phyloP scores from a whole-genome alignment of 441 rosid genomes.

The Gossypium davidsonii region DNA sequence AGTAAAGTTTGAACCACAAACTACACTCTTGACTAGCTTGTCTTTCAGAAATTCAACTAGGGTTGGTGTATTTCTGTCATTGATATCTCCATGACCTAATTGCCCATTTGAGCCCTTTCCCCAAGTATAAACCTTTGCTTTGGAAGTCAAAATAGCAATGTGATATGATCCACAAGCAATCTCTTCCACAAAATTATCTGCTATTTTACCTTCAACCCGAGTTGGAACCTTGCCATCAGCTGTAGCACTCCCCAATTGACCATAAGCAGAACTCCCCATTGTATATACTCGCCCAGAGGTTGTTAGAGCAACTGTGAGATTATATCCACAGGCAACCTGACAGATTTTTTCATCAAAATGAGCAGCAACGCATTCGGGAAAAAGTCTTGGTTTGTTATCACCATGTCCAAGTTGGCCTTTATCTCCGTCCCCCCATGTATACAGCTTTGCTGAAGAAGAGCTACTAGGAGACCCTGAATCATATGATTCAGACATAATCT shows the following conservation, averaged over 20 bases:
- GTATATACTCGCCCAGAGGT: slow-evolving; percentile 68
- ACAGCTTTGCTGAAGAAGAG: slow-evolving; percentile 46
- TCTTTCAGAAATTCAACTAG: slow-evolving; percentile 59
- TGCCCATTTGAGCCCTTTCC: slow-evolving; percentile 81
- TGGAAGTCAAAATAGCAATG: slow-evolving; percentile 70
- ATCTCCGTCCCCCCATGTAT: slow-evolving; percentile 93
- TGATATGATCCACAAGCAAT: slow-evolving; percentile 82
- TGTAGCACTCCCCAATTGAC: slow-evolving; percentile 64
- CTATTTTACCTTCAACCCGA: slow-evolving; percentile 56
- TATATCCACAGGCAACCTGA: slow-evolving; percentile 67
- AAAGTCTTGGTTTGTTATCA: slow-evolving; percentile 55
- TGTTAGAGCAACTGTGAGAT: slow-evolving; percentile 73
- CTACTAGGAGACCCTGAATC: slow-evolving; percentile 35
- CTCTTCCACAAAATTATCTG: slow-evolving; percentile 52
- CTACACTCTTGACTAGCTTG: slow-evolving; percentile 64
- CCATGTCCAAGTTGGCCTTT: slow-evolving; percentile 77
- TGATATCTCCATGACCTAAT: slow-evolving; percentile 71
- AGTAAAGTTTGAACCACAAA: slow-evolving; percentile 72
- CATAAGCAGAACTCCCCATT: slow-evolving; percentile 66
- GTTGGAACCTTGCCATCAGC: slow-evolving; percentile 53
- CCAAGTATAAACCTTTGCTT: slow-evolving; percentile 74
- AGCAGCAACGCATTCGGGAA: slow-evolving; percentile 53
- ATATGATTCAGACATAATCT: slow-evolving; percentile 42
- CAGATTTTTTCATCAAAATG: slow-evolving; percentile 41
- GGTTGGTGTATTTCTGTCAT: slow-evolving; percentile 56